Conservation (phyloP, 148 eudicot species). For the Cornus kousa region DNA sequence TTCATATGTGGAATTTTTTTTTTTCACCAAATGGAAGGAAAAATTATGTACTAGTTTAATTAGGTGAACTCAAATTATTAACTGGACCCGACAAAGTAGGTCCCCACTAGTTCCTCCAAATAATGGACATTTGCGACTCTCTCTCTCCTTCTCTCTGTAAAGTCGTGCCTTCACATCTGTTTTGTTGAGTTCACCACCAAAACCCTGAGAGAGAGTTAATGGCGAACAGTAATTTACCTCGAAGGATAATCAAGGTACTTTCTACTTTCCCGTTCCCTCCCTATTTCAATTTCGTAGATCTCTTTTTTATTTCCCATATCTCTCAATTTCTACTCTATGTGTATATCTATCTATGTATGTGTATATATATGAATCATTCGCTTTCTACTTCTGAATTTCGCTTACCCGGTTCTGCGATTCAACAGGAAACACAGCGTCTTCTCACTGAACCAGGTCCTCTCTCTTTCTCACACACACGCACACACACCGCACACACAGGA, state of each 20-base stretch:
- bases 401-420: neutral
- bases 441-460: constrained; percentile 77
- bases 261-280: neutral
- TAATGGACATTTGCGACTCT: too few relatives aligned
- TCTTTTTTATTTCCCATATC: neutral
- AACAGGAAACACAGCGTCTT: constrained; percentile 86
- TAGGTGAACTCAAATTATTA: too few relatives aligned
- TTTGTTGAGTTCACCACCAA: neutral
- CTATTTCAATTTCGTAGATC: neutral
- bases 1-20: too few relatives aligned
- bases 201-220: constrained; percentile 12
- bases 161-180: neutral
- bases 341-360: too few relatives aligned
- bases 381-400: neutral
- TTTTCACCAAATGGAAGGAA: too few relatives aligned
- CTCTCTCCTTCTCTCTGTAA: neutral
- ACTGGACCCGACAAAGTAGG: too few relatives aligned
- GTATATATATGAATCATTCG: neutral
- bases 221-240: constrained; percentile 58
- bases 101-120: too few relatives aligned
- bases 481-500: too few relatives aligned
- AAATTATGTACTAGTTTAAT: too few relatives aligned
- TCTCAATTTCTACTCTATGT: too few relatives aligned
- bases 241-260: constrained; percentile 58
- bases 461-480: neutral